Conservation (phyloP, 169 alveolate species). For the Besnoitia besnoiti region DNA sequence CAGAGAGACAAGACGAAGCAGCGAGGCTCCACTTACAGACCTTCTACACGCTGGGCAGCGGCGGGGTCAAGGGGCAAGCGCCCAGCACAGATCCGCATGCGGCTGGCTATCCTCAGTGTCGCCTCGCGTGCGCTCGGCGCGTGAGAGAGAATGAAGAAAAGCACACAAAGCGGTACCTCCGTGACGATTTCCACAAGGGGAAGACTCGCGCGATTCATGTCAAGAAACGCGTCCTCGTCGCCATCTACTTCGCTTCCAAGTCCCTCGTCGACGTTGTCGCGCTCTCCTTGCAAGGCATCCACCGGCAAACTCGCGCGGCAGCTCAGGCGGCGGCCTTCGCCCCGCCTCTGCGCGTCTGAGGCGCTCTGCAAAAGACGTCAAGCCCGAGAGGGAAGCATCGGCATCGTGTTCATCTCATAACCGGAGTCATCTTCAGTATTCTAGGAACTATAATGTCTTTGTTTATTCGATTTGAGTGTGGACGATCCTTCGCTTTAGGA, state of each 20-base stretch:
- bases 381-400: too few relatives aligned
- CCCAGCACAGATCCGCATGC: background rate
- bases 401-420: too few relatives aligned
- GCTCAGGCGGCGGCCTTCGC: background rate
- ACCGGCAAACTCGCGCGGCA: too few relatives aligned
- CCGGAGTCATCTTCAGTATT: too few relatives aligned
- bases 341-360: background rate
- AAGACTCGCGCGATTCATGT: slow-evolving; percentile 64
- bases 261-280: background rate
- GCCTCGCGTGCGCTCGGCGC: too few relatives aligned
- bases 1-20: background rate
- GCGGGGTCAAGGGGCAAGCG: background rate
- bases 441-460: too few relatives aligned
- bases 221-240: background rate
- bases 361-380: too few relatives aligned
- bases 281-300: too few relatives aligned
- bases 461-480: too few relatives aligned
- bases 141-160: background rate
- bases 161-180: slow-evolving; percentile 20
- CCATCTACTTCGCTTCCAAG: background rate
- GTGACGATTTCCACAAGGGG: slow-evolving; percentile 68
- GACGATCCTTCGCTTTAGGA: too few relatives aligned
- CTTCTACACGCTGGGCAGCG: background rate
- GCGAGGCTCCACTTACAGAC: background rate
- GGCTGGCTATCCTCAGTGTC: too few relatives aligned